Evolutionary conservation across 306 rosid genomes (phyloP), one percentile per base, ranked within the genome.

Genomic region (Canavalia ensiformis): DNA sequence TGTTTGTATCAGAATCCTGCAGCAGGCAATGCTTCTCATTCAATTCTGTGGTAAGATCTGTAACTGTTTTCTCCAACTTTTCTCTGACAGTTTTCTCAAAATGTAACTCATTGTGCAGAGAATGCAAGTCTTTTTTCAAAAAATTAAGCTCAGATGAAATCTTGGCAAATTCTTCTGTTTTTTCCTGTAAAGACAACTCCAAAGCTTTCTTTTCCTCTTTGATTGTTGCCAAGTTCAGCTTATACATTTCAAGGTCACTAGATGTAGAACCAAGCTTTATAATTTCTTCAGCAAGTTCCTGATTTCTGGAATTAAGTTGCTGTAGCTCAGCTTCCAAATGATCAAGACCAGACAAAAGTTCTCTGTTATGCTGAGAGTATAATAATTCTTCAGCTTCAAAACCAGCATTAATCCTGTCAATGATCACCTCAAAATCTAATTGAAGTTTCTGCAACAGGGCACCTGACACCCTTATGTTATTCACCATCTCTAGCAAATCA

Each of bases 301-400:
- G 84, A 78, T 89, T 87, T 85, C 82, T 82, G 72, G 92, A 90
- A 81, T 84, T 64, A 82, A 95, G 91, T 79, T 89, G 87, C 81
- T 86, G 94, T 78, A 95, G 87, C 83, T 91, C 96, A 71, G 84
- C 80, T 82, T 91, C 94, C 80, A 90, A 84, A 75, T 54, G 89
- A 82, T 91, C 88, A 57, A 91, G 85, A 81, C 78, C 88, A 47
- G 90, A 79, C 72, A 88, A 67, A 82, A 95, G 75, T 72, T 86
- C 94, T 75, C 25, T 82, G 75, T 93, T 90, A 77, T 85, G 89
- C 83, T 82, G 90, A 60, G 84, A 79, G 81, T 82, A 87, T 63
- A 82, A 87, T 63, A 82, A 72, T 82, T 86, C 98, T 86, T 89
- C 98, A 64, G 86, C 88, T 81, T 83, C 91, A 41, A 79, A 86